Percentiles rank a stretch among this genome's conserved stretches.
Evolutionary conservation across 176 grass and related monocot species (phyloP).

Genomic region (Ensete ventricosum): DNA sequence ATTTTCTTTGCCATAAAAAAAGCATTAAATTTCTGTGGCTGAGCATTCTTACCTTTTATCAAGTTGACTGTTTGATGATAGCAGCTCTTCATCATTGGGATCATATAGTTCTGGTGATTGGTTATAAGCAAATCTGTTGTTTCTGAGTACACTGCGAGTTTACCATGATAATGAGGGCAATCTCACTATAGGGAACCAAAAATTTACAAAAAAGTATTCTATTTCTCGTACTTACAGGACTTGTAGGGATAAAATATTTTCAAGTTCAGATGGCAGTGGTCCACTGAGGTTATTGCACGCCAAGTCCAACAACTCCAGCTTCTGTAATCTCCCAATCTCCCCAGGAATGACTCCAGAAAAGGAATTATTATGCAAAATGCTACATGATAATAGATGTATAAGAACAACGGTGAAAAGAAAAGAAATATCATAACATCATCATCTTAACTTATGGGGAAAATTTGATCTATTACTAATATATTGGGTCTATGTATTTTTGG

Average conservation of each 20-base stretch:
- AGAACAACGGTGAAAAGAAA: neutral
- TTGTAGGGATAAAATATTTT: constrained; percentile 25
- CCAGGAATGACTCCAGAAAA: constrained; percentile 40
- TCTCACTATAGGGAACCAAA: constrained; percentile 4
- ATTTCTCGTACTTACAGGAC: constrained; percentile 33
- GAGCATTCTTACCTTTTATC: constrained; percentile 18
- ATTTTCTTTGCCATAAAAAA: neutral
- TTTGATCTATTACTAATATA: no score
- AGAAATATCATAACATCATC: no score
- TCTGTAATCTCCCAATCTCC: constrained; percentile 32
- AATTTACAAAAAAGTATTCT: neutral
- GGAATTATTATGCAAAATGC: constrained; percentile 42
- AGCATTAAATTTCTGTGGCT: neutral
- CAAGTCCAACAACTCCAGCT: constrained; percentile 40
- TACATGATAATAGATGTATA: constrained; percentile 15
- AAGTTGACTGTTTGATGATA: constrained; percentile 17
- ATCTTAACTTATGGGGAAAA: no score
- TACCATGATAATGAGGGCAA: neutral
- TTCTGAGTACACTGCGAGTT: constrained; percentile 34
- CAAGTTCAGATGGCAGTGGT: constrained; percentile 30
- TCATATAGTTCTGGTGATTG: constrained; percentile 15
- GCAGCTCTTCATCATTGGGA: constrained; percentile 15
- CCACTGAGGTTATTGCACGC: constrained; percentile 48
- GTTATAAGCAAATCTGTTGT: constrained; percentile 30
- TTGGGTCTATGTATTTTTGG: no score